Conservation (phyloP, 306 rosid genomes). For the Malus sylvestris region DNA sequence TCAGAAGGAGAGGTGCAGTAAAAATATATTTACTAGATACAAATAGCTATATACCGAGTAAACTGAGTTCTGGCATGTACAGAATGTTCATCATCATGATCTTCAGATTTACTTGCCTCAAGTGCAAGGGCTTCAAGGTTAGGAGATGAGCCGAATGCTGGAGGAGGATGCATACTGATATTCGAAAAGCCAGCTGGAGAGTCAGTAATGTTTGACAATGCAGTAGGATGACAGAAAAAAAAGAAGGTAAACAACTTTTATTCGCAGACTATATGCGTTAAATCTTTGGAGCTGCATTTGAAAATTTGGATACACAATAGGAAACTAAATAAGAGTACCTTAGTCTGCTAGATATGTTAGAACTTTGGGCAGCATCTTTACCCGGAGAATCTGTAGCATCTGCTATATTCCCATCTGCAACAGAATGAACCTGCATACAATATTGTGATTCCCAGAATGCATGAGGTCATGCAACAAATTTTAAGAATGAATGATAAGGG, state of each 20-base stretch:
- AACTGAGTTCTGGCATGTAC: slow-evolving; percentile 49
- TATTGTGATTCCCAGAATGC: slow-evolving; percentile 20
- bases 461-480: slow-evolving; percentile 3
- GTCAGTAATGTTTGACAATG: slow-evolving; percentile 20
- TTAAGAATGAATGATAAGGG: background rate
- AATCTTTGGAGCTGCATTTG: background rate
- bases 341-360: slow-evolving; percentile 42
- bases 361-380: slow-evolving; percentile 45
- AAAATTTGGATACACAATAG: background rate
- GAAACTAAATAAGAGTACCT: slow-evolving; percentile 32
- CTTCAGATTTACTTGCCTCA: slow-evolving; percentile 47
- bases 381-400: slow-evolving; percentile 41
- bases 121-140: slow-evolving; percentile 95
- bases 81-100: slow-evolving; percentile 55
- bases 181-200: slow-evolving; percentile 15
- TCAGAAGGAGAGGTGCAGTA: background rate
- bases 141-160: slow-evolving; percentile 98
- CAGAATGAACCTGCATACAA: slow-evolving; percentile 62
- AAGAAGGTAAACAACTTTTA: background rate
- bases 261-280: background rate
- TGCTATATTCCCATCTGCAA: slow-evolving; percentile 46
- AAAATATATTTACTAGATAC: slow-evolving; percentile 13
- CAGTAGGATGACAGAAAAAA: slow-evolving; percentile 5
- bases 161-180: slow-evolving; percentile 83
- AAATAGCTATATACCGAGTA: slow-evolving; percentile 42